A percentile compares a stretch with the other conserved stretches of the same genome.
phyloP scores from a whole-genome alignment of 2,329 filamentous ascomycete species.

The Colletotrichum higginsianum region DNA sequence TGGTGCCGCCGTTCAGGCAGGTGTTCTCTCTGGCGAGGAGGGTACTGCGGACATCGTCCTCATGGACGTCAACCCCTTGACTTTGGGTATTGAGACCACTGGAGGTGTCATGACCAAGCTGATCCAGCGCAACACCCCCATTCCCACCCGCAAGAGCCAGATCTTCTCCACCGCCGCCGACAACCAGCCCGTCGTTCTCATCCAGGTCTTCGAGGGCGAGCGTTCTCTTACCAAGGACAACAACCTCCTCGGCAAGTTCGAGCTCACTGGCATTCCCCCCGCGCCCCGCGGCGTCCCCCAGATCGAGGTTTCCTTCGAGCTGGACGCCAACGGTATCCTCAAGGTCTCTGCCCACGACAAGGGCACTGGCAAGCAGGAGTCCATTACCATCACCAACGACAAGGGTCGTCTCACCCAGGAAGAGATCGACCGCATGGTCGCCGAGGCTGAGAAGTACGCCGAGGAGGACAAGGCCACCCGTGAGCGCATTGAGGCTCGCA shows the following conservation, averaged over 20 bases:
- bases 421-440: slow-evolving; percentile 99
- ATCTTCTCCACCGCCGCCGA: slow-evolving; percentile 98
- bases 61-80: slow-evolving; percentile 97
- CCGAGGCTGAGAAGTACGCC: slow-evolving; percentile 97
- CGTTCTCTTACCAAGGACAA: slow-evolving; percentile 96
- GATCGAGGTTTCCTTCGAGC: slow-evolving; percentile 98
- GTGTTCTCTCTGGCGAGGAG: slow-evolving; percentile 91
- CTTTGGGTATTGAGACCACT: slow-evolving; percentile 96
- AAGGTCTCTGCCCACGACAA: slow-evolving; percentile 97
- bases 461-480: slow-evolving; percentile 99
- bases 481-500: slow-evolving; percentile 96
- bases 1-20: slow-evolving; percentile 96
- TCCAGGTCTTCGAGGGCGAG: slow-evolving; percentile 96
- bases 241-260: slow-evolving; percentile 98
- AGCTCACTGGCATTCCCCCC: slow-evolving; percentile 94
- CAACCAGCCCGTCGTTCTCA: slow-evolving; percentile 95
- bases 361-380: slow-evolving; percentile 97
- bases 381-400: slow-evolving; percentile 99
- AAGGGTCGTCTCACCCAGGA: slow-evolving; percentile 97
- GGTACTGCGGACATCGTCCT: slow-evolving; percentile 87
- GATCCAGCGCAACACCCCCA: slow-evolving; percentile 93
- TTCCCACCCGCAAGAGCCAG: slow-evolving; percentile 96
- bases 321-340: slow-evolving; percentile 98
- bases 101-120: slow-evolving; percentile 98
- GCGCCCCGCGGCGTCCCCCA: slow-evolving; percentile 97